These are phyloP conservation scores for Pseudocercospora crystallina DNA, from an alignment of 2,329 filamentous ascomycete genomes.

Conservation along the genomic window DNA sequence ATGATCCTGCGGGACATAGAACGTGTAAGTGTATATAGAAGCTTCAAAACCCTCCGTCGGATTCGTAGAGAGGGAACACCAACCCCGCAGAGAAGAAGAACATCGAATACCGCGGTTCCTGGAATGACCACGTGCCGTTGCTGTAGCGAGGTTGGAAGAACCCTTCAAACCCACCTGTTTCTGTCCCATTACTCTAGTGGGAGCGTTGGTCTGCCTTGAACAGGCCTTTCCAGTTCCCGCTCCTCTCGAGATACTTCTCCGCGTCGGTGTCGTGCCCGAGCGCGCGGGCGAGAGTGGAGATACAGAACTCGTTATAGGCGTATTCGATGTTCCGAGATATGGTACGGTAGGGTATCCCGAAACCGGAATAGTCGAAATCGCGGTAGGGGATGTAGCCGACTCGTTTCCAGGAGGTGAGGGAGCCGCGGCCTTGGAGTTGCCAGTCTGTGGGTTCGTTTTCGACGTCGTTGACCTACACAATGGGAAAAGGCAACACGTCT, in stretches of 20 bases:
- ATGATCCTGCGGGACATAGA: constrained; percentile 50
- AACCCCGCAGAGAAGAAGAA: constrained; percentile 22
- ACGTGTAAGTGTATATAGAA: constrained; percentile 69
- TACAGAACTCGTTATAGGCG: constrained; percentile 65
- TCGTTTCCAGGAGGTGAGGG: constrained; percentile 67
- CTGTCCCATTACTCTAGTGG: constrained; percentile 49
- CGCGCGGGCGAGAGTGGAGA: constrained; percentile 64
- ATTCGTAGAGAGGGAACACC: constrained; percentile 44
- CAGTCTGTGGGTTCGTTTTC: constrained; percentile 69
- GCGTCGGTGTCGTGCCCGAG: constrained; percentile 54
- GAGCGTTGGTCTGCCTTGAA: constrained; percentile 62
- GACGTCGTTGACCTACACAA: constrained; percentile 55
- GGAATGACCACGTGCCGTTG: constrained; percentile 66
- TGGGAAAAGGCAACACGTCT: too few relatives aligned
- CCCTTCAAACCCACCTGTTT: constrained; percentile 62
- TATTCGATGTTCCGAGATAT: constrained; percentile 71
- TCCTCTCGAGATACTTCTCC: constrained; percentile 60
- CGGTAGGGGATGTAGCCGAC: constrained; percentile 60
- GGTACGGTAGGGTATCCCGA: constrained; percentile 67
- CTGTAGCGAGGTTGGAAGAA: constrained; percentile 68
- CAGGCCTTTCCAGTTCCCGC: constrained; percentile 70
- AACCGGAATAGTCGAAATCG: constrained; percentile 58
- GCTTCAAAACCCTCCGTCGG: constrained; percentile 68
- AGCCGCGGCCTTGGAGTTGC: constrained; percentile 69
- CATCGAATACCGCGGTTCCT: constrained; percentile 59